phyloP scores from a whole-genome alignment of 176 grass and related monocot genomes.

The Thalia dealbata region DNA sequence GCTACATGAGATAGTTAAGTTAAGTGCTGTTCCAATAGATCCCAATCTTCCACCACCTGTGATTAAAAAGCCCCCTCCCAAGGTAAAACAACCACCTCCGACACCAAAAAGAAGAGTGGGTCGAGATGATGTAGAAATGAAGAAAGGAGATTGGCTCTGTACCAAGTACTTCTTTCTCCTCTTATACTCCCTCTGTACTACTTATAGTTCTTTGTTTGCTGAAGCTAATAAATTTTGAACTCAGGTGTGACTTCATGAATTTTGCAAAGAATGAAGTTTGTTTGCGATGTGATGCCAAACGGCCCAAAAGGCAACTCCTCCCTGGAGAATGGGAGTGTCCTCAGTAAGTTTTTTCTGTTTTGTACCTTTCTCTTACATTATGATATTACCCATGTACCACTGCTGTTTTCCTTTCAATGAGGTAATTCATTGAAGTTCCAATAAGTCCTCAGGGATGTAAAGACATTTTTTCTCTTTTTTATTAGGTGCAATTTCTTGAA shows the following conservation, averaged over 20 bases:
- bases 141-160: conserved; percentile 99
- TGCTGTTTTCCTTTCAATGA: background rate
- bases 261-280: conserved; percentile 86
- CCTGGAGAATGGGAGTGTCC: conserved; percentile 98
- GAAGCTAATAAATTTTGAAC: conserved; percentile 22
- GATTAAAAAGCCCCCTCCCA: conserved; percentile 60
- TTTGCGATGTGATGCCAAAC: conserved; percentile 87
- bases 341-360: conserved; percentile 37
- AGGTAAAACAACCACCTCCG: conserved; percentile 78
- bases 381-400: background rate
- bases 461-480: conserved; percentile 14
- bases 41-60: conserved; percentile 71
- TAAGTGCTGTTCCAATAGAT: conserved; percentile 74
- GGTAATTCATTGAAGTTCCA: background rate
- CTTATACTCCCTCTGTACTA: conserved; percentile 18
- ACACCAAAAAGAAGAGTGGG: conserved; percentile 86
- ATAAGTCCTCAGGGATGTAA: background rate
- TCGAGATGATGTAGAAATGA: conserved; percentile 93
- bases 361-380: conserved; percentile 17
- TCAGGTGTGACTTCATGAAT: conserved; percentile 99
- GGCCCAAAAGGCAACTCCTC: conserved; percentile 79
- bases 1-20: conserved; percentile 68
- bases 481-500: conserved; percentile 98
- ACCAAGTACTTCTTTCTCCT: conserved; percentile 50
- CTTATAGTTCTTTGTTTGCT: conserved; percentile 12